Percentiles rank a stretch among this genome's conserved stretches.
Conservation (phyloP, 2,329 filamentous ascomycete species). For the Simplicillium sp. region DNA sequence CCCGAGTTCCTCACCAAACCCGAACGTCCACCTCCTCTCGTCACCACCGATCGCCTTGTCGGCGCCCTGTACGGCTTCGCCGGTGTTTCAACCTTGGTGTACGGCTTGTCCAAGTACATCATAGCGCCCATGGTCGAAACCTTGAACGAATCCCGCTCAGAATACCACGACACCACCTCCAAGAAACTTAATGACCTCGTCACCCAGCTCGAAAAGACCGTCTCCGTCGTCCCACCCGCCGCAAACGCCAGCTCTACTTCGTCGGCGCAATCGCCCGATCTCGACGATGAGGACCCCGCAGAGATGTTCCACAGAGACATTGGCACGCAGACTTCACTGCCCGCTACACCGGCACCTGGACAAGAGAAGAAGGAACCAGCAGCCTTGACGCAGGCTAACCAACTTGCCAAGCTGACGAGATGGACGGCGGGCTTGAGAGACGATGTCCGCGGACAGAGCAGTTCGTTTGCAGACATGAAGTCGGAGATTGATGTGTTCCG, state of each 20-base stretch:
- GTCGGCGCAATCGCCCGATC: slow-evolving; percentile 32
- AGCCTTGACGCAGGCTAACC: slow-evolving; percentile 28
- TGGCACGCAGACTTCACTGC: slow-evolving; percentile 61
- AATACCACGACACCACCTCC: slow-evolving; percentile 40
- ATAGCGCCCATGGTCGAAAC: slow-evolving; percentile 51
- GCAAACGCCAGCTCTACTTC: slow-evolving; percentile 10
- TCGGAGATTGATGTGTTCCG: slow-evolving; percentile 47
- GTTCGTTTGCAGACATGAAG: slow-evolving; percentile 41
- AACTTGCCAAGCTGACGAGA: slow-evolving; percentile 31
- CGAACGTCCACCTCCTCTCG: slow-evolving; percentile 46
- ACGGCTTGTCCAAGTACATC: slow-evolving; percentile 62
- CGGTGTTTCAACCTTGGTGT: slow-evolving; percentile 52
- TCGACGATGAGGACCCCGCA: slow-evolving; percentile 54
- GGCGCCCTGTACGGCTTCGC: slow-evolving; percentile 50
- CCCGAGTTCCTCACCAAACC: slow-evolving; percentile 58
- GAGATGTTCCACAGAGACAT: slow-evolving; percentile 77
- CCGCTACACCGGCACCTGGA: slow-evolving; percentile 3
- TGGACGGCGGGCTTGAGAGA: slow-evolving; percentile 32
- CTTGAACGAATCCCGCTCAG: slow-evolving; percentile 40
- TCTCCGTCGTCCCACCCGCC: slow-evolving; percentile 48
- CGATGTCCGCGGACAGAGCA: slow-evolving; percentile 32
- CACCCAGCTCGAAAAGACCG: slow-evolving; percentile 42
- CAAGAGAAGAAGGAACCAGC: slow-evolving; percentile 13
- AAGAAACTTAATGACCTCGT: slow-evolving; percentile 36
- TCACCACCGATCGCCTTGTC: slow-evolving; percentile 49